These are phyloP conservation scores for Phialemonium atrogriseum DNA, from an alignment of 2,329 filamentous ascomycete species.

Conservation along the genomic window DNA sequence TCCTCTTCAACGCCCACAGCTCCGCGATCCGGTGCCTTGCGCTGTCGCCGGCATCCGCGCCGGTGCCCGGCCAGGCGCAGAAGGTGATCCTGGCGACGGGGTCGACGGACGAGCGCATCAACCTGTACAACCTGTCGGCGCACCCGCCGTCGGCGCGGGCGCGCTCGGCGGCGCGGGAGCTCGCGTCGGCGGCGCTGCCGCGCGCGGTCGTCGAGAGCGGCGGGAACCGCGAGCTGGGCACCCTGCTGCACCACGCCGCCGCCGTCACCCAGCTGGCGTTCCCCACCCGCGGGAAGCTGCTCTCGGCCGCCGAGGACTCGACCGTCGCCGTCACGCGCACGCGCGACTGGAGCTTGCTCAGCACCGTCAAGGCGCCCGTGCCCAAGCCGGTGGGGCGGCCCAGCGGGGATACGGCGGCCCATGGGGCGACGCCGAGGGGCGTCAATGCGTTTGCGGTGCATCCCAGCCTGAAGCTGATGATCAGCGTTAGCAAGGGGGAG, in stretches of 20 bases:
- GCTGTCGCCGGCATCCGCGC: conserved; percentile 65
- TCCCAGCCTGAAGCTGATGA: conserved; percentile 93
- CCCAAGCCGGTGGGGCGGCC: conserved; percentile 74
- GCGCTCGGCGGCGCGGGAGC: conserved; percentile 36
- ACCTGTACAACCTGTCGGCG: conserved; percentile 81
- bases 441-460: conserved; percentile 95
- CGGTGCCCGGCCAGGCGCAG: conserved; percentile 53
- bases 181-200: conserved; percentile 57
- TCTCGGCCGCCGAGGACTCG: conserved; percentile 85
- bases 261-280: conserved; percentile 75
- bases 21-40: conserved; percentile 87
- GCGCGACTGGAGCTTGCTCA: conserved; percentile 82
- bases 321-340: conserved; percentile 82
- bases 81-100: conserved; percentile 88
- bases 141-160: conserved; percentile 47
- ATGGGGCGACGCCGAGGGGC: conserved; percentile 74
- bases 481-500: conserved; percentile 85
- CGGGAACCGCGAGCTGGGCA: conserved; percentile 81
- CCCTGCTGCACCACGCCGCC: conserved; percentile 77
- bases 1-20: conserved; percentile 89
- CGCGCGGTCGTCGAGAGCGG: conserved; percentile 75
- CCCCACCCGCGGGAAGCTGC: conserved; percentile 76
- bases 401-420: conserved; percentile 80
- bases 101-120: conserved; percentile 88
- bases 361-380: conserved; percentile 79